Evolutionary conservation across 2,329 filamentous ascomycete species (phyloP).

Genomic region (Colletotrichum destructivum): DNA sequence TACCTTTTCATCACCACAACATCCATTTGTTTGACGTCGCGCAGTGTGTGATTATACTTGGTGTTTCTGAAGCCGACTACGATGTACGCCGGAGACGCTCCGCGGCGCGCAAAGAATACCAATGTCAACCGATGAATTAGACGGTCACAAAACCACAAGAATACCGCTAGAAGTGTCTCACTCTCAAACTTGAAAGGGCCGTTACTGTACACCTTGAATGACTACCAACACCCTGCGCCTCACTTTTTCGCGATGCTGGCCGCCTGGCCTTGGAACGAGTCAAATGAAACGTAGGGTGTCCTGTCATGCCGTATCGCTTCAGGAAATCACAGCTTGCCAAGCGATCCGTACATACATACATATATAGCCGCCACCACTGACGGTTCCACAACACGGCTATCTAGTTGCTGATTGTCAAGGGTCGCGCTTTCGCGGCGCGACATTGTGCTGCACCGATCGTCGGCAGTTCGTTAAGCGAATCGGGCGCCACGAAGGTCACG

Average conservation of each 20-base stretch:
- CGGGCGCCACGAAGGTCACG: conserved; percentile 49
- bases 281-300: background rate
- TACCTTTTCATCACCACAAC: background rate
- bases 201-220: conserved; percentile 2
- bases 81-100: background rate
- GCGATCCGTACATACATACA: background rate
- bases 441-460: conserved; percentile 43
- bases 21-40: conserved; percentile 26
- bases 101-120: background rate
- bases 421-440: conserved; percentile 14
- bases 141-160: background rate
- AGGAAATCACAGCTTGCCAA: background rate
- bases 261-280: no score
- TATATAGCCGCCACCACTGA: background rate
- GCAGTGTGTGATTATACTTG: conserved; percentile 6
- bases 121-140: conserved; percentile 7
- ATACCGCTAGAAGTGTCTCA: background rate
- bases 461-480: conserved; percentile 49
- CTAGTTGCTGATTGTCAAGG: conserved; percentile 2
- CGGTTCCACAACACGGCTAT: background rate
- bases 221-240: conserved; percentile 2
- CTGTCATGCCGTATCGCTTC: background rate
- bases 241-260: background rate
- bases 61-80: conserved; percentile 24
- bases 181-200: conserved; percentile 20